Conservation (phyloP, 2,329 filamentous ascomycete species). For the Aspergillus ustus region DNA sequence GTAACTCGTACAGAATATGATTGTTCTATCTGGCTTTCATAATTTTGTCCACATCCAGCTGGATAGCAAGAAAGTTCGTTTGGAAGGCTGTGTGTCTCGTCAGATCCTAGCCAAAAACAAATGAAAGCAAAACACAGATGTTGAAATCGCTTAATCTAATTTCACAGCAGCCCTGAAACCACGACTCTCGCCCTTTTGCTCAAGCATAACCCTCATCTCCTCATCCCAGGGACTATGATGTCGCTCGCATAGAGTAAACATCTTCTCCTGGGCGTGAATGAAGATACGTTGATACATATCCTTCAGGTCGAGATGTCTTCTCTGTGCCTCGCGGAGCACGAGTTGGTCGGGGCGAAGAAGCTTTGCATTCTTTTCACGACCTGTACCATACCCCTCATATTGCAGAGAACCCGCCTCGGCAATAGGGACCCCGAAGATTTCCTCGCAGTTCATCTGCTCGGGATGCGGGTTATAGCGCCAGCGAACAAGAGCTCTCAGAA, state of each 20-base stretch:
- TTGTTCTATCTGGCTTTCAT: background rate
- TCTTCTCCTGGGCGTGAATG: constrained; percentile 29
- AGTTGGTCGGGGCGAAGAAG: constrained; percentile 64
- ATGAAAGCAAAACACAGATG: no score
- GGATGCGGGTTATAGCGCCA: constrained; percentile 56
- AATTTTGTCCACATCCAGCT: background rate
- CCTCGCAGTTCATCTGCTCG: constrained; percentile 25
- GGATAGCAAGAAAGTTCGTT: background rate
- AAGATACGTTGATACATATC: constrained; percentile 61
- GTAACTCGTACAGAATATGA: background rate
- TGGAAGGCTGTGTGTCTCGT: background rate
- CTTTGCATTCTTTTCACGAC: constrained; percentile 30
- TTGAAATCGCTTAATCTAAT: background rate
- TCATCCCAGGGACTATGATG: constrained; percentile 15
- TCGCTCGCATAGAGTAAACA: constrained; percentile 4
- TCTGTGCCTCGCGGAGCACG: constrained; percentile 60
- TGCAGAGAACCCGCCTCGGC: constrained; percentile 56
- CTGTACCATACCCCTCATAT: constrained; percentile 40
- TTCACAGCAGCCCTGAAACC: background rate
- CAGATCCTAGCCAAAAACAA: background rate
- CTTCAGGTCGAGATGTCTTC: background rate
- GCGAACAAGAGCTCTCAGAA: constrained; percentile 61
- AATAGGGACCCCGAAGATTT: constrained; percentile 58
- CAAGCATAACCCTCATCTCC: background rate
- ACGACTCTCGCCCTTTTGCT: background rate